Conservation (phyloP, 2,329 filamentous ascomycete genomes). For the Claviceps humidiphila region DNA sequence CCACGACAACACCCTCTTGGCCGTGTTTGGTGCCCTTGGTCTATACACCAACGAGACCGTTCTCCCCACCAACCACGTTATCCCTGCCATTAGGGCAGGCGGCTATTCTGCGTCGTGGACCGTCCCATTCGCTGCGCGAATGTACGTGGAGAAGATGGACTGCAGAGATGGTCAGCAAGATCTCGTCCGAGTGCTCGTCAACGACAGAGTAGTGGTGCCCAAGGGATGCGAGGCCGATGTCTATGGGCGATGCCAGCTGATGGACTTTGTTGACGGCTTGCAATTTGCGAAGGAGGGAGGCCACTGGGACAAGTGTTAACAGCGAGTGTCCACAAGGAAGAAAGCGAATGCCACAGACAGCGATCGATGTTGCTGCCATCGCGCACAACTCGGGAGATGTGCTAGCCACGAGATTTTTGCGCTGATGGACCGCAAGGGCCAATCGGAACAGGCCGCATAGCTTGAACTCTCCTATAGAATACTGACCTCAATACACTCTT, state of each 20-base stretch:
- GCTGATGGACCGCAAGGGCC: too few relatives aligned
- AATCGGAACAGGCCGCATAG: too few relatives aligned
- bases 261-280: conserved; percentile 60
- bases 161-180: conserved; percentile 49
- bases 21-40: conserved; percentile 63
- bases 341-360: neutral
- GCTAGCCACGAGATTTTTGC: too few relatives aligned
- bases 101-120: conserved; percentile 68
- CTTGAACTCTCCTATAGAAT: too few relatives aligned
- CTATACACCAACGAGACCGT: conserved; percentile 55
- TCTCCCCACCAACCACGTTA: conserved; percentile 36
- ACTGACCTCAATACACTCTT: too few relatives aligned
- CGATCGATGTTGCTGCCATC: too few relatives aligned
- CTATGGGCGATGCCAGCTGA: conserved; percentile 56
- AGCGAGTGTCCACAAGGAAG: neutral
- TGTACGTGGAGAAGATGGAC: conserved; percentile 79
- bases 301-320: conserved; percentile 52
- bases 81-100: conserved; percentile 37
- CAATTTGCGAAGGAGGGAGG: conserved; percentile 62
- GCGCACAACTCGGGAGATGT: too few relatives aligned
- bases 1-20: conserved; percentile 79
- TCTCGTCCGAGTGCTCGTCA: conserved; percentile 66
- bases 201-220: conserved; percentile 67
- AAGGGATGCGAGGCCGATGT: conserved; percentile 56
- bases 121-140: conserved; percentile 67